Conservation (phyloP, 2,329 filamentous ascomycete genomes). For the Penicillium occitanis region DNA sequence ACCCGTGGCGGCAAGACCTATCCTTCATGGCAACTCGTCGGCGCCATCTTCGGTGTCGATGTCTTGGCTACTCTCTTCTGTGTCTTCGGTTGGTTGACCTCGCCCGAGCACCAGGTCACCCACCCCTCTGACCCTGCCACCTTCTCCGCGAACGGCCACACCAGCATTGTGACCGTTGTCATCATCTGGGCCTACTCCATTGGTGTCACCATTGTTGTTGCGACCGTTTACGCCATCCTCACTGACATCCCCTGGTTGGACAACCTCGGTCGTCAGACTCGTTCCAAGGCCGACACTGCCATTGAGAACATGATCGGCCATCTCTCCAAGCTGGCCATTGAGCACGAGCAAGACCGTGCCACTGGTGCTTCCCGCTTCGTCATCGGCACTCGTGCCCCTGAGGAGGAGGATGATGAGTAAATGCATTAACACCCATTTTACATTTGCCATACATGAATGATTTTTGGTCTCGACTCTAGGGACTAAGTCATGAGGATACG, state of each 20-base stretch:
- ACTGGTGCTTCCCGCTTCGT: conserved; percentile 48
- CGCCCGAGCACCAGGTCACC: conserved; percentile 46
- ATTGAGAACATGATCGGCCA: conserved; percentile 56
- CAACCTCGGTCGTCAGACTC: conserved; percentile 54
- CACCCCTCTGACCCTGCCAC: conserved; percentile 30
- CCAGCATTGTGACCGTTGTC: conserved; percentile 57
- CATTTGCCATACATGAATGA: conserved; percentile 18
- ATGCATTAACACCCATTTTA: conserved; percentile 7
- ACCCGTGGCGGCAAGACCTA: conserved; percentile 73
- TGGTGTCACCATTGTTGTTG: conserved; percentile 54
- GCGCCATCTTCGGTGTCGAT: conserved; percentile 67
- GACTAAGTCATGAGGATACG: conserved; percentile 18
- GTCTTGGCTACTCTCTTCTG: conserved; percentile 67
- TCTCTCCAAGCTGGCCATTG: conserved; percentile 53
- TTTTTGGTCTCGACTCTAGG: conserved; percentile 14
- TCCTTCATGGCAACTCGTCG: conserved; percentile 68
- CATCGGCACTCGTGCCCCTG: conserved; percentile 43
- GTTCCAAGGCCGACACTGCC: conserved; percentile 53
- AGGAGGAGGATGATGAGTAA: conserved; percentile 49
- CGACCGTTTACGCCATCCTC: conserved; percentile 53
- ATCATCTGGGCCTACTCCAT: conserved; percentile 56
- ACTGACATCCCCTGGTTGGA: conserved; percentile 48
- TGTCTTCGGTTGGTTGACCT: conserved; percentile 68
- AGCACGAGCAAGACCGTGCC: conserved; percentile 49
- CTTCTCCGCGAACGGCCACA: conserved; percentile 51